Conservation (phyloP, 2,329 filamentous ascomycete species). For the Alternaria consortialis region DNA sequence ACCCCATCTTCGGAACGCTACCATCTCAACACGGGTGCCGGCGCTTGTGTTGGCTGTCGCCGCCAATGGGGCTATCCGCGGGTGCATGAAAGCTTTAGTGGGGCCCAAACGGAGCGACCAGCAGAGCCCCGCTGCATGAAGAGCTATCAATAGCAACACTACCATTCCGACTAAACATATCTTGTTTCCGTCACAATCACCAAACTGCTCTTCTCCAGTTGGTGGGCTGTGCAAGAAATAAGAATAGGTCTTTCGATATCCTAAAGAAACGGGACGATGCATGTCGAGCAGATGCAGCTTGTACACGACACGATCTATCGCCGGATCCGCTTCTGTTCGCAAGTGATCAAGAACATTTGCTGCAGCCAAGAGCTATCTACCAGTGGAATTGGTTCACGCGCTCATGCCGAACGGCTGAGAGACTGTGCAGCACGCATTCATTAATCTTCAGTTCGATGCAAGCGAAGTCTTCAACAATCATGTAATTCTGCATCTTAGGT, state of each 20-base stretch:
- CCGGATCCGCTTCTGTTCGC: not conserved
- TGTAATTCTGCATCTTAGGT: not conserved
- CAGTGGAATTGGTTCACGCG: not conserved
- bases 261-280: not conserved
- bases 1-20: not conserved
- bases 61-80: constrained; percentile 14
- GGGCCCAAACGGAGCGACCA: constrained; percentile 12
- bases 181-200: constrained; percentile 4
- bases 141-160: constrained; percentile 27
- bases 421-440: not conserved
- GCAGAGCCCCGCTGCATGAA: constrained; percentile 26
- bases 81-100: constrained; percentile 14
- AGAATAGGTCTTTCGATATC: constrained; percentile 17
- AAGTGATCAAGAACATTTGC: not conserved
- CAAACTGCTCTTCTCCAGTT: not conserved
- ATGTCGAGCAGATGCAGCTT: not conserved
- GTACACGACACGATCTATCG: not conserved
- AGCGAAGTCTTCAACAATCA: not conserved
- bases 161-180: constrained; percentile 8
- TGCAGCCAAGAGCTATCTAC: not conserved
- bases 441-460: not conserved
- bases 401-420: not conserved
- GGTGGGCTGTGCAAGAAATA: constrained; percentile 8
- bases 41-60: constrained; percentile 13
- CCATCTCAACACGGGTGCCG: constrained; percentile 5